phyloP scores from a whole-genome alignment of 257 asterid genomes.

The Solanum tarapatanum region DNA sequence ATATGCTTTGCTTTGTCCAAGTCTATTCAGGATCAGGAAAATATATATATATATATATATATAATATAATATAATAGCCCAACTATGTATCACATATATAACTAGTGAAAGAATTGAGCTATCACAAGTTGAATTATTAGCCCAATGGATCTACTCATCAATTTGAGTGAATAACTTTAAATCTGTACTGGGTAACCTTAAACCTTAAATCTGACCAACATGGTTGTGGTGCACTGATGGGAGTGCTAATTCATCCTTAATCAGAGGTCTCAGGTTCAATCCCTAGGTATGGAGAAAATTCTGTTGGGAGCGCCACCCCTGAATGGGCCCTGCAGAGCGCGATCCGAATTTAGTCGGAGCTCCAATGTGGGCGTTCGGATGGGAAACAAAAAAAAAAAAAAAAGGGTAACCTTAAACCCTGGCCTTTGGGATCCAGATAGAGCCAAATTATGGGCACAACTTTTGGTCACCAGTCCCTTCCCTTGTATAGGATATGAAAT shows the following conservation, averaged over 20 bases:
- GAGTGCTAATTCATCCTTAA: too few species aligned
- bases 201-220: too few species aligned
- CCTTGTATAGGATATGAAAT: neutral
- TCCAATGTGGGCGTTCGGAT: too few species aligned
- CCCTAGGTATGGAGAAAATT: too few species aligned
- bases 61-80: neutral
- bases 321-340: too few species aligned
- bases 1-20: neutral
- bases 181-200: neutral
- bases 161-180: neutral
- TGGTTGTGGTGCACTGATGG: too few species aligned
- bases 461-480: neutral
- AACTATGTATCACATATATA: neutral
- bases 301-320: too few species aligned
- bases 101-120: neutral
- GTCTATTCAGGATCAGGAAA: neutral
- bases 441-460: conserved; percentile 19
- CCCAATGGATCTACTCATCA: neutral
- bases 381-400: too few species aligned
- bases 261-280: too few species aligned
- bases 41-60: too few species aligned
- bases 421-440: conserved; percentile 31
- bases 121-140: neutral
- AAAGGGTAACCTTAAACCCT: neutral
- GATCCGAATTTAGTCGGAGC: too few species aligned